Conservation (phyloP, 108 stramenopile species). For the Parmales sp. region DNA sequence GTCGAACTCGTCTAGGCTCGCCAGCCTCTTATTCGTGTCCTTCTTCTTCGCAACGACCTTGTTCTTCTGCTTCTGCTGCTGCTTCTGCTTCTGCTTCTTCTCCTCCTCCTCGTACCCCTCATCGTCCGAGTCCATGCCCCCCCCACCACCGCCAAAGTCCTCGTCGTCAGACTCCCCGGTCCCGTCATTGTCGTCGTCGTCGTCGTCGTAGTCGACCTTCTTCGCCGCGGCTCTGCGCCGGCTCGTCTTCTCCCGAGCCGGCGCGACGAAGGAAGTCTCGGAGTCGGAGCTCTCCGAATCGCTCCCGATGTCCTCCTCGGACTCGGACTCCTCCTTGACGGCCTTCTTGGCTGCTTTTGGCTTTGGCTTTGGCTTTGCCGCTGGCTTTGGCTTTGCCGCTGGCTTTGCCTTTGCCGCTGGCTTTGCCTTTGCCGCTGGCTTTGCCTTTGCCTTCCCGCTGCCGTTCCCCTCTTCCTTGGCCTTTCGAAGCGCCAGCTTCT, state of each 20-base stretch:
- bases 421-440: background rate
- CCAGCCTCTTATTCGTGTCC: background rate
- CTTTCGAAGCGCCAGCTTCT: background rate
- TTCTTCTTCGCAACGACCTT: background rate
- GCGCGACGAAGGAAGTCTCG: no score
- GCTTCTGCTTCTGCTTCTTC: background rate
- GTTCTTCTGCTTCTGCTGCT: background rate
- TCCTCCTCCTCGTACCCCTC: background rate
- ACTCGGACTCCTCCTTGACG: no score
- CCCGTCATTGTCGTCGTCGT: background rate
- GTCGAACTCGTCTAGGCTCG: background rate
- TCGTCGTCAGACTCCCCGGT: background rate
- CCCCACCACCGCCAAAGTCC: background rate
- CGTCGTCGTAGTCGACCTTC: slow-evolving; percentile 1
- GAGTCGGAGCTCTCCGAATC: background rate
- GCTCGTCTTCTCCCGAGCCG: background rate
- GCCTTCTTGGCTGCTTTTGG: no score
- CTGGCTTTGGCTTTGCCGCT: no score
- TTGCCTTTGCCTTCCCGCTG: background rate
- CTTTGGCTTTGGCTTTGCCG: no score
- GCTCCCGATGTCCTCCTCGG: no score
- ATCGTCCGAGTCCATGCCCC: background rate
- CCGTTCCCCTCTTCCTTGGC: background rate
- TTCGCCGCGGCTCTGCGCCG: background rate
- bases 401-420: background rate